Base-by-base conservation (phyloP, 495 filamentous ascomycete genomes). In the Durotheca rogersii region DNA sequence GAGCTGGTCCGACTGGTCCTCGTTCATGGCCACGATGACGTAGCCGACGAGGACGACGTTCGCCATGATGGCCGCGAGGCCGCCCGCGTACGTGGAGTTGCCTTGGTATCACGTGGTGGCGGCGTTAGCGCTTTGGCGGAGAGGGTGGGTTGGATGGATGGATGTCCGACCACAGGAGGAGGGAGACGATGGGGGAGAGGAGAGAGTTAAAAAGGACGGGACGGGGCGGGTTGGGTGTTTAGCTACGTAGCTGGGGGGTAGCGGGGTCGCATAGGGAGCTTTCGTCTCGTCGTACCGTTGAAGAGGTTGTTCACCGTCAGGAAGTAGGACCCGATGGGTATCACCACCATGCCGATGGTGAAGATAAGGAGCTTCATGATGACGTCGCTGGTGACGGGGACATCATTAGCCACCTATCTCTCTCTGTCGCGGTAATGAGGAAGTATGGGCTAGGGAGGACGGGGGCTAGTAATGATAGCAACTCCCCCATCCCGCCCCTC, bases 41-140 rank as follows among this genome's bases (percentile, higher is more conserved):
- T 97, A 99, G 11, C 81, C 85, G 49, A 99, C 82, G 47, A 99
- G 73, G 5, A 99, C 88, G 12, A 89, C 79, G 65, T 99, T 99
- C 20, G 93, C 93, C 53, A 88, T 84, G 30, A 97, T 69, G 16
- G 94, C 94, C 6, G 93, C 93, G 16, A 82, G 70, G 7, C 81
- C 90, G 4, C 90, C 93, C 3, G 90, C 89, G 51, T 81, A 90
- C 11, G 91, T 95, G 10, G 89, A 75, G 64, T 92, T 95, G 42
- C 90, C 92, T n/a, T n/a, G n/a, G n/a, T n/a, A n/a, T n/a, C n/a
- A n/a, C n/a, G n/a, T 94, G 27, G 27, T 51, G 37, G 12, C 23
- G 11, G 18, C 12, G 31, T 51, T 12, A 56, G 60, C 31, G 23
- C 23, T 30, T 9, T 39, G 23, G 23, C n/a, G n/a, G n/a, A 41